Percentiles rank a stretch among this genome's conserved stretches.
Evolutionary conservation across 768 basidiomycete species (phyloP).

Genomic region (Leccinum incarnatum): DNA sequence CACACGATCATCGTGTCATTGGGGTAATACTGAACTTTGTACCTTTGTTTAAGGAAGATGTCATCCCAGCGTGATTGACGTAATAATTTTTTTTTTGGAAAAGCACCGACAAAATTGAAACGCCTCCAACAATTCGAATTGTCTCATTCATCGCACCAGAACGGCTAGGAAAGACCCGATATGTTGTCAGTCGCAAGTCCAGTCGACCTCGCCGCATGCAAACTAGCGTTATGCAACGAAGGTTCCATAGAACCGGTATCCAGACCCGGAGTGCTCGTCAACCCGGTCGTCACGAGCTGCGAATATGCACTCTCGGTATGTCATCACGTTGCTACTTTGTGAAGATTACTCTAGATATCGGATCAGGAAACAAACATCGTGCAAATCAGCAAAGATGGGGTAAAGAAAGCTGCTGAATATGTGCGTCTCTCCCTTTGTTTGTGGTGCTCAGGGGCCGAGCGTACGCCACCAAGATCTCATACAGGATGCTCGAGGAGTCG

Average conservation of each 20-base stretch:
- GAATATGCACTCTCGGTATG: conserved; percentile 57
- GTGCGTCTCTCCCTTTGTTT: conserved; percentile 35
- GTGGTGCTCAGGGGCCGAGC: conserved; percentile 4
- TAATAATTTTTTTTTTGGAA: not conserved
- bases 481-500: conserved; percentile 53
- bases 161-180: not conserved
- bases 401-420: conserved; percentile 62
- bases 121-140: not conserved
- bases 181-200: conserved; percentile 21
- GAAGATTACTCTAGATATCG: not conserved
- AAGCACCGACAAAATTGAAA: not conserved
- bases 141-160: not conserved
- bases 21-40: not conserved
- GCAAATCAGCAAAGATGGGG: conserved; percentile 55
- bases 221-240: not conserved
- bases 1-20: too few species aligned
- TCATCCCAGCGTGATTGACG: not conserved
- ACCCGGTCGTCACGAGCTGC: conserved; percentile 60
- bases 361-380: conserved; percentile 59
- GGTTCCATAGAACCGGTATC: not conserved
- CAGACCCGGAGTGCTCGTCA: conserved; percentile 27
- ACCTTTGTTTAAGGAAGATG: not conserved
- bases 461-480: conserved; percentile 49
- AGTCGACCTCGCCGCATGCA: not conserved
- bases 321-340: not conserved